These are phyloP conservation scores for Isabelozyma pseudorhagii DNA, from an alignment of 805 yeast genomes.

Conservation along the genomic window DNA sequence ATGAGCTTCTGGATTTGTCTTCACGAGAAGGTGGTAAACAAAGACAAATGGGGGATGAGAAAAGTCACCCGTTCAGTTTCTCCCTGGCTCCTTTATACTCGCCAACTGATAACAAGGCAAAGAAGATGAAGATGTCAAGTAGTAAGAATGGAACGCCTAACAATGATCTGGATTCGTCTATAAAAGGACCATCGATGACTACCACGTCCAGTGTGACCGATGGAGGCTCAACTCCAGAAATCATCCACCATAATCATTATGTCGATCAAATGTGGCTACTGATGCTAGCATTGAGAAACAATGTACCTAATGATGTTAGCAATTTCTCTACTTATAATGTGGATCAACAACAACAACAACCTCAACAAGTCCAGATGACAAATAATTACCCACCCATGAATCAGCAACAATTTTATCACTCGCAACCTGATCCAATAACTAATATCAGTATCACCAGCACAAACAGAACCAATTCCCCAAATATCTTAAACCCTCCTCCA, in stretches of 20 bases:
- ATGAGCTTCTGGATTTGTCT: not conserved
- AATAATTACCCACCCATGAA: not conserved
- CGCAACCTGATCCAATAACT: not conserved
- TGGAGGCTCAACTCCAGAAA: not conserved
- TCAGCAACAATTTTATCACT: not conserved
- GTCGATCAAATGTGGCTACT: slow-evolving; percentile 27
- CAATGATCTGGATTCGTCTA: not conserved
- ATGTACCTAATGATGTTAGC: not conserved
- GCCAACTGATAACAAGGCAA: not conserved
- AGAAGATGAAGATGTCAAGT: not conserved
- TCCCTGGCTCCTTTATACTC: not conserved
- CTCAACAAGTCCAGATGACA: not conserved
- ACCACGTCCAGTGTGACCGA: not conserved
- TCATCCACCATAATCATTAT: slow-evolving; percentile 7
- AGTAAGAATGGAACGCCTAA: not conserved
- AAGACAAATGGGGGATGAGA: not conserved
- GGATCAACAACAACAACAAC: not conserved
- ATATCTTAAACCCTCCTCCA: not conserved
- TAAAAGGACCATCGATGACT: not conserved
- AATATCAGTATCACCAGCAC: not conserved
- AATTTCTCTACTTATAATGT: not conserved
- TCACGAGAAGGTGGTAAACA: not conserved
- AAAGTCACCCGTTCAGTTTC: not conserved
- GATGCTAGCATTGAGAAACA: slow-evolving; percentile 19
- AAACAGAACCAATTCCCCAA: not conserved